These are phyloP conservation scores for Zygosaccharomyces kombuchaensis DNA, from an alignment of 805 yeast genomes.

Conservation along the genomic window DNA sequence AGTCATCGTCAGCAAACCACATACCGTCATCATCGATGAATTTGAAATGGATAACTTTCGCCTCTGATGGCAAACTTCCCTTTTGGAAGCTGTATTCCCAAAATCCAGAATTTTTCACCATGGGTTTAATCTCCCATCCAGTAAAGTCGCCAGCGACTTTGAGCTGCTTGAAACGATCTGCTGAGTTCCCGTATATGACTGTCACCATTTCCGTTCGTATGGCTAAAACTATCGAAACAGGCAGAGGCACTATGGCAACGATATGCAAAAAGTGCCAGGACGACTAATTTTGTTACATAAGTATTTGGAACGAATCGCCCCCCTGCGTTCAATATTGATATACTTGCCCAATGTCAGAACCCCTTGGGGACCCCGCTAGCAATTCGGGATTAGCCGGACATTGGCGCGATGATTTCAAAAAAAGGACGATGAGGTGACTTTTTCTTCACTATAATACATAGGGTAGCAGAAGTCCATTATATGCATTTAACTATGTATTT, in stretches of 20 bases:
- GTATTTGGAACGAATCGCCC: not conserved
- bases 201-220: conserved; percentile 7
- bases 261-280: not conserved
- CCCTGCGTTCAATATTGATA: not conserved
- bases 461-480: not conserved
- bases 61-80: conserved; percentile 17
- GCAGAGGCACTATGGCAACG: not conserved
- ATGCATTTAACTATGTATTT: not conserved
- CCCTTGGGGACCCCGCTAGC: not conserved
- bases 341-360: not conserved
- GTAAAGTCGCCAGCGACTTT: conserved; percentile 39
- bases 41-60: conserved; percentile 24
- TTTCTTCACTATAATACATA: not conserved
- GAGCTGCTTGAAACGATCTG: conserved; percentile 21
- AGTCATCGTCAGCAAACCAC: conserved; percentile 33
- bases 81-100: conserved; percentile 31
- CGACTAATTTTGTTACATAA: no score
- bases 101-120: conserved; percentile 17
- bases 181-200: conserved; percentile 18
- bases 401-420: not conserved
- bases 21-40: conserved; percentile 27
- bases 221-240: not conserved
- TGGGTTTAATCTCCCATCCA: conserved; percentile 30
- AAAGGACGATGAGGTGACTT: not conserved
- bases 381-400: not conserved